Base-by-base conservation (phyloP, 257 asterid genomes). In the Capsicum chinense region DNA sequence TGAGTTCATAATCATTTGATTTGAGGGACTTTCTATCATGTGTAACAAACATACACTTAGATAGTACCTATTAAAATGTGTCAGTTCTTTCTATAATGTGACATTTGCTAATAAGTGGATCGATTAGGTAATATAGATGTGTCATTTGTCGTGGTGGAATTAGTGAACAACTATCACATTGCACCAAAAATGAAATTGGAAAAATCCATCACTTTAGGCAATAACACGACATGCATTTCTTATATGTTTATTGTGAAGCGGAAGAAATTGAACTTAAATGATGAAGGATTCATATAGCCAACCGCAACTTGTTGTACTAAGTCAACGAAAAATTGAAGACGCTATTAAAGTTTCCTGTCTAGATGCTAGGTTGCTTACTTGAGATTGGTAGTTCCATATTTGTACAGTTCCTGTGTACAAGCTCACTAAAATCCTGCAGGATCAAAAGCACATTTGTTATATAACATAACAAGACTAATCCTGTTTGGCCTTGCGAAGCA, bases 331-430 rank as follows among this genome's bases (percentile, higher is more conserved):
- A 47, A 4, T 14, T 73, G 47, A 62, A 62, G 69, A 33, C 2
- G 35, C 17, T 5, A 73, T 50, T 9, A 47, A 42, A 42, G 4
- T 15, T 7, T 70, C 0, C 39, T 26, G 12, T 9, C 39, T 47
- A 47, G 37, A 73, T 1, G 59, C 59, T 9, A 15, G 57, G 74
- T 60, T 76, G 14, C 82, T 62, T 88, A 95, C 98, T 97, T 95
- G 98, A 85, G 92, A 93, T 92, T 94, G 98, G 90, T 92, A 93
- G 88, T 95, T 94, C 98, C 96, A 94, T 33, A 94, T 93, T 89
- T 95, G 90, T 71, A 95, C 95, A 84, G 96, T 89, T 90, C 99
- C 99, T 1, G 96, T 88, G 80, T 95, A 95, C 90, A 95, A 85
- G 89, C 99, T 94, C 56, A 97, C 92, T 89, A 93, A 82, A 85